Base-by-base conservation (phyloP, 2,329 filamentous ascomycete genomes). In the Colletotrichum salicis region DNA sequence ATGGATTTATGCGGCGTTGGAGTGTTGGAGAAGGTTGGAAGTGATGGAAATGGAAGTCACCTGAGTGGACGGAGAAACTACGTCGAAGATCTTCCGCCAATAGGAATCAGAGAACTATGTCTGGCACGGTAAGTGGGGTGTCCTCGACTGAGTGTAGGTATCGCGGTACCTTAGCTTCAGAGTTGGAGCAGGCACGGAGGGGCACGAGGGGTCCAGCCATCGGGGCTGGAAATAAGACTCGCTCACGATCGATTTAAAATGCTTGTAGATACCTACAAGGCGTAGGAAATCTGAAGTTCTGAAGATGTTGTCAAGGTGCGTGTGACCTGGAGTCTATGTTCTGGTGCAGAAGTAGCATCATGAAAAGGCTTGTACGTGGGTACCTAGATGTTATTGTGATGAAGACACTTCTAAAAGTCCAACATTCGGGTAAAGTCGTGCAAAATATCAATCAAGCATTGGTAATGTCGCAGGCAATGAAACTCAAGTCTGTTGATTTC, bases 21-120 rank as follows among this genome's bases (percentile, higher is more conserved):
- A 29, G 37, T 12, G 29, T 68, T 48, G 64, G 35, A 33, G 22
- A 56, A 62, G 54, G 54, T 55, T 6, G 19, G 45, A 56, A 54
- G 27, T 31, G 54, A 60, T 64, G 69, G 54, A 68, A 59, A 59
- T 64, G 54, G 65, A 37, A 52, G 37, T 56, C 19, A 27, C 4
- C 2, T 12, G 27, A 71, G 62, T 72, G 70, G 67, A 71, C 70
- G 70, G 70, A 71, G 37, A 61, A 72, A 71, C 5, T 58, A 13
- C 10, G 5, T 41, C 24, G 4, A 15, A 52, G n/a, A 65, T 71
- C 3, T 72, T 72, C 70, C 70, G 12, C 70, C 70, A 72, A 72
- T 71, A 15, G 24, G 12, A 55, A 12, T 4, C 5, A 12, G 0
- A 4, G 3, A 29, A 11, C 0, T 5, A 8, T n/a, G 56, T 63